phyloP scores from a whole-genome alignment of 2,329 filamentous ascomycete species.

The Proliferodiscus dingleyae region DNA sequence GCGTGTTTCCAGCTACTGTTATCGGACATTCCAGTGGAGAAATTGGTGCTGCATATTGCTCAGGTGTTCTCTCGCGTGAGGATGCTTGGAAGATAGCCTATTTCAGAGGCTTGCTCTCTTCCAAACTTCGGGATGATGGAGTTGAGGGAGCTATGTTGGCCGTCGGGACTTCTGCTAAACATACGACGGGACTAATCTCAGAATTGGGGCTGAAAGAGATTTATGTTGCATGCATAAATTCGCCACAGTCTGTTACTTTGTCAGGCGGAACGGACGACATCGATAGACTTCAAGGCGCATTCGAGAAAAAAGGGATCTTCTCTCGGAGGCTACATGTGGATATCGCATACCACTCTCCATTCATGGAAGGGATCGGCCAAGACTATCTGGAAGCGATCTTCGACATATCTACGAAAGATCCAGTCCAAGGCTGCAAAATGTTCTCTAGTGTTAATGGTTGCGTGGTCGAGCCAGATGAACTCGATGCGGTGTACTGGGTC shows the following conservation, averaged over 20 bases:
- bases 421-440: background rate
- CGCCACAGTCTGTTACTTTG: constrained; percentile 16
- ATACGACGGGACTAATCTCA: background rate
- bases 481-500: background rate
- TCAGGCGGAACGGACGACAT: constrained; percentile 11
- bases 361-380: constrained; percentile 24
- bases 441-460: background rate
- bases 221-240: constrained; percentile 26
- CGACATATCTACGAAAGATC: background rate
- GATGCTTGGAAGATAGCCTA: constrained; percentile 8
- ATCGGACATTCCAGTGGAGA: background rate
- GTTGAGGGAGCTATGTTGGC: background rate
- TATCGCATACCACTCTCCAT: constrained; percentile 25
- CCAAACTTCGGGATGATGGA: background rate
- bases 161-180: background rate
- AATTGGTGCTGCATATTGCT: constrained; percentile 17
- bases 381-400: constrained; percentile 13
- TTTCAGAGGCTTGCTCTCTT: background rate
- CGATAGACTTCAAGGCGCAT: background rate
- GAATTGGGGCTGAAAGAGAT: background rate
- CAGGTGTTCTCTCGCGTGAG: constrained; percentile 10
- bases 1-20: background rate
- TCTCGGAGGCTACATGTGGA: constrained; percentile 18
- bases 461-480: background rate
- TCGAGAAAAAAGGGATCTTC: constrained; percentile 20